Percentiles rank a stretch among this genome's conserved stretches.
Evolutionary conservation across 768 basidiomycete genomes (phyloP).

Genomic region (Floccularia luteovirens): DNA sequence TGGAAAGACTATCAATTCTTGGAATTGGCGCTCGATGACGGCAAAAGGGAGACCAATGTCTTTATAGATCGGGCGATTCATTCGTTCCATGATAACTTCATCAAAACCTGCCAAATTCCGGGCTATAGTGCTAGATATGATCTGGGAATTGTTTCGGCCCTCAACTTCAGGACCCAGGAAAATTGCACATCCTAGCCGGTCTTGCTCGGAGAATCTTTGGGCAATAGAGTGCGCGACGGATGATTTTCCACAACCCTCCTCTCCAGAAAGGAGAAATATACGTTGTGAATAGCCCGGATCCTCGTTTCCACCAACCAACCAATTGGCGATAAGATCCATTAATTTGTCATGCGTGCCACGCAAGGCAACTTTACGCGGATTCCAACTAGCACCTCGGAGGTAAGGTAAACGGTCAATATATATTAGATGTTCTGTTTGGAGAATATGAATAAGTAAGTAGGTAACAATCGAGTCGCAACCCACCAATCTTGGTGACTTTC

Average conservation of each 20-base stretch:
- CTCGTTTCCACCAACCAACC: slow-evolving; percentile 5
- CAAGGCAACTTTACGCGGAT: slow-evolving; percentile 4
- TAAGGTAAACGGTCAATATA: slow-evolving; percentile 3
- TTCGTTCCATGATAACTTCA: slow-evolving; percentile 5
- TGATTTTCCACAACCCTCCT: slow-evolving; percentile 21
- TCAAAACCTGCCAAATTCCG: slow-evolving; percentile 22
- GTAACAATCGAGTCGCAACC: not conserved
- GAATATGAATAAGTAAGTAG: not conserved
- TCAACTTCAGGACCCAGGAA: slow-evolving; percentile 15
- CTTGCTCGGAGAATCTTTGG: slow-evolving; percentile 13
- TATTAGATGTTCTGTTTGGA: slow-evolving; percentile 1
- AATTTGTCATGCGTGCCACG: slow-evolving; percentile 7
- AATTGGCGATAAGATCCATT: slow-evolving; percentile 11
- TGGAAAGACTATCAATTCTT: slow-evolving; percentile 18
- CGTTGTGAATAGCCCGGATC: slow-evolving; percentile 8
- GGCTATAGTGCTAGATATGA: slow-evolving; percentile 24
- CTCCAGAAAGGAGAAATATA: slow-evolving; percentile 18
- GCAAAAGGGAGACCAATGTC: slow-evolving; percentile 2
- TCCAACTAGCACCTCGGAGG: slow-evolving; percentile 6
- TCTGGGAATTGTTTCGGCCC: slow-evolving; percentile 12
- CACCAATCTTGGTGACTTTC: slow-evolving; percentile 2
- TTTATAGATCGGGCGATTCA: slow-evolving; percentile 2
- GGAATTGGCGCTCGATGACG: slow-evolving; percentile 13
- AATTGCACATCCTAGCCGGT: slow-evolving; percentile 21
- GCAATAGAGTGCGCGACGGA: slow-evolving; percentile 21